Evolutionary conservation across 1,284 basidiomycete genomes (phyloP).

Genomic region (Ganoderma sp.): DNA sequence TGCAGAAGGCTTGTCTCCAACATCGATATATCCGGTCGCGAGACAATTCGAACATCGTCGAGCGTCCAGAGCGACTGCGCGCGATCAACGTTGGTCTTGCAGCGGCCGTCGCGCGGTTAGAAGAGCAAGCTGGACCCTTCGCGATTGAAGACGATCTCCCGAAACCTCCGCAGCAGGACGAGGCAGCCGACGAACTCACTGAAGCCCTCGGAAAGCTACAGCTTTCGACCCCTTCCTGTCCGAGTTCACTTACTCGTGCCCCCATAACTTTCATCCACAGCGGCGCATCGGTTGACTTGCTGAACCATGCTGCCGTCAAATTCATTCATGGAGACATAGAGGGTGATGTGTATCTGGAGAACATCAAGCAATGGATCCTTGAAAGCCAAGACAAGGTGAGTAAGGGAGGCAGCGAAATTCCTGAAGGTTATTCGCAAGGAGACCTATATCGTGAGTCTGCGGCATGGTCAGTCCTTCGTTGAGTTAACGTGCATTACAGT

Average conservation of each 20-base stretch:
- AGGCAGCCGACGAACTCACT: conserved; percentile 55
- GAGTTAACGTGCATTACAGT: conserved; percentile 49
- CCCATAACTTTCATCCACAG: conserved; percentile 58
- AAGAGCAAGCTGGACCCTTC: conserved; percentile 43
- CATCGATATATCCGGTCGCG: conserved; percentile 83
- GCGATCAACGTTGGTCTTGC: conserved; percentile 83
- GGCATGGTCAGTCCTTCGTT: neutral
- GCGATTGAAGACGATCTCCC: neutral
- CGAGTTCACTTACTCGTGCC: conserved; percentile 14
- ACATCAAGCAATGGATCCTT: conserved; percentile 63
- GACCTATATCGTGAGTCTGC: conserved; percentile 79
- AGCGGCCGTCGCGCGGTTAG: conserved; percentile 76
- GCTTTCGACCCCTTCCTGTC: conserved; percentile 40
- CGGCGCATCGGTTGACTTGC: conserved; percentile 56
- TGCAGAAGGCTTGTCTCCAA: conserved; percentile 73
- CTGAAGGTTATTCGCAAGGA: conserved; percentile 72
- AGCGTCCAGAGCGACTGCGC: conserved; percentile 88
- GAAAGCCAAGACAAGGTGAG: conserved; percentile 72
- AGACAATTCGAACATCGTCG: conserved; percentile 77
- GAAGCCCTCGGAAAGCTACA: conserved; percentile 61
- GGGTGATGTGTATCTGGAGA: conserved; percentile 69
- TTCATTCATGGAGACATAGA: conserved; percentile 77
- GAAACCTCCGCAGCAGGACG: conserved; percentile 4
- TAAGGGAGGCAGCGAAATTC: conserved; percentile 79
- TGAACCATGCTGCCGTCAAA: conserved; percentile 69